Base-by-base conservation (phyloP, 805 yeast species). In the Suhomyces vadensis region DNA sequence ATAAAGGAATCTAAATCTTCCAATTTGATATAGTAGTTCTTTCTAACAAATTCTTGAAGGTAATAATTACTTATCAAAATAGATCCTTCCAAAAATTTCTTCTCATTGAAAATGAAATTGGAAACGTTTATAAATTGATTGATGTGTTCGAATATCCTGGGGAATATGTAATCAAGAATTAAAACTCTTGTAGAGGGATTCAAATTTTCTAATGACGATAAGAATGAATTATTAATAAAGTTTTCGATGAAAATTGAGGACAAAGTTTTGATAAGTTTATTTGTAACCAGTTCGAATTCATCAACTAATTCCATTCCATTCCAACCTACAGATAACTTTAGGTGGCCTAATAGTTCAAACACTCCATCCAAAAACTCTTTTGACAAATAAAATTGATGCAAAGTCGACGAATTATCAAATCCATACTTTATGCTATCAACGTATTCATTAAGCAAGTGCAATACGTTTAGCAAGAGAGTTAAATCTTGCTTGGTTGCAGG, bases 351-450 rank as follows among this genome's bases (percentile, higher is more conserved):
- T 6, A 69, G 49, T 41, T 70, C 75, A 47, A 68, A 65, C 0
- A 63, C 49, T 2, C 74, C 71, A 39, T 71, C 75, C 3, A 71
- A 45, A 63, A 71, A 71, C 9, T 57, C 66, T 37, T 56, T 62
- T 16, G 62, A 54, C 5, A 48, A 42, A 35, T 63, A 69, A 21
- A 62, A 58, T 3, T 38, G 37, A n/a, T 47, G 45, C 10, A 71
- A 52, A 1, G 59, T 47, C 5, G 47, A 49, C 4, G 54, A 43
- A 3, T 54, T 55, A 17, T 63, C 57, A 35, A 55, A 57, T 1
- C 74, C 74, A 9, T 51, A 27, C 37, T 58, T 55, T 8, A 71
- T 57, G 5, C 62, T 49, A 17, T 62, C 65, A 4, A 62, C 47
- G 46, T 69, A 67, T 42, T 57, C 60, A 35, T 64, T 65, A n/a